Base-by-base conservation (phyloP, 495 filamentous ascomycete genomes). In the Penicillium paradoxum region DNA sequence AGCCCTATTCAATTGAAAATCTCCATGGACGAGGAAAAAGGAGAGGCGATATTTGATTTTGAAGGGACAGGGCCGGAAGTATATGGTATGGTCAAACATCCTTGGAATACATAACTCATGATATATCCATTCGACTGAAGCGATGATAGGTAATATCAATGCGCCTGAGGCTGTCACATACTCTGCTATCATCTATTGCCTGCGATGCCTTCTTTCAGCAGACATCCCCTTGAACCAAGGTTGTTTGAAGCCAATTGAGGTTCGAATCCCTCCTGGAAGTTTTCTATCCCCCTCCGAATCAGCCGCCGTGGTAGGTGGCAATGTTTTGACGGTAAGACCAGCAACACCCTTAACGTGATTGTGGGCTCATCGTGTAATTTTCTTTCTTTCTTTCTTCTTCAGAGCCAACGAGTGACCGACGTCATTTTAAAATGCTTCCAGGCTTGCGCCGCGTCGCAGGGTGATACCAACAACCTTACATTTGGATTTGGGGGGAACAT, bases 151-250 rank as follows among this genome's bases (percentile, higher is more conserved):
- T 55, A 96, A 96, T 65, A 87, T 86, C 67, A 97, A 97, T 66
- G 90, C 90, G n/a, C 91, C 91, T 2, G 78, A 90, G 75, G 89
- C 91, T 15, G 85, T 97, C 45, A 93, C 92, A 1, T 91, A 90
- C 66, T 89, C 84, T 21, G 91, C 91, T 32, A 93, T 96, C 61
- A 97, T 97, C 58, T 97, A 97, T 75, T 89, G 88, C 58, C 78
- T 96, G 10, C 86, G 91, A 11, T 90, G 86, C 66, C 80, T 97
- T 39, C 92, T 97, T 54, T 84, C 80, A 0, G 83, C 90, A 65
- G 91, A 96, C 63, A 96, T 97, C 22, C 92, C 92, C 0, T 78
- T 97, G 9, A 97, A 97, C 68, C 91, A 97, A 71, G 92, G 92
- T 49, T 97, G 92, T 62, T 74, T 97, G 6, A 83, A 81, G 53